Conservation (phyloP, 371 early-diverging fungal species). For the Circinella minor region DNA sequence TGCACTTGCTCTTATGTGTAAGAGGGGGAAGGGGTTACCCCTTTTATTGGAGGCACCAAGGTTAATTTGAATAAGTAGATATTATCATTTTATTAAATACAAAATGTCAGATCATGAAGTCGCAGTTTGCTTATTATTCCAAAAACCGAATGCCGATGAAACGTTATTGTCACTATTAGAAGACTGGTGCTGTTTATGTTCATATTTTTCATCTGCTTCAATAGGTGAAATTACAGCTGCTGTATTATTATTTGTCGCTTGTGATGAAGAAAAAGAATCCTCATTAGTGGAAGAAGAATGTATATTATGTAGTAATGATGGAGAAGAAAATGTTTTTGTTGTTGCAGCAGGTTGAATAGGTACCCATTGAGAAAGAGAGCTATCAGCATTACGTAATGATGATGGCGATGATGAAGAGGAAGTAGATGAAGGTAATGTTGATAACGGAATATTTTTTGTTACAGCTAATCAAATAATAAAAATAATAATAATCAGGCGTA, state of each 20-base stretch:
- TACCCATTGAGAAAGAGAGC: constrained; percentile 8
- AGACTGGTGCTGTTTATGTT: background rate
- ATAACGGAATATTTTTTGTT: constrained; percentile 17
- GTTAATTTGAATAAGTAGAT: no score
- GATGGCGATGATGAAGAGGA: constrained; percentile 23
- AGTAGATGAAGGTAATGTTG: constrained; percentile 16
- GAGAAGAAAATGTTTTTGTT: background rate
- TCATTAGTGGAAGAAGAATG: background rate
- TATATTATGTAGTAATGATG: background rate
- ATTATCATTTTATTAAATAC: no score
- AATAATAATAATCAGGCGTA: background rate
- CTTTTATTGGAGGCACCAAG: no score
- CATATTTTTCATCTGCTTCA: constrained; percentile 3
- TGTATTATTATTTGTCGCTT: no score
- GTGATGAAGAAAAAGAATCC: background rate
- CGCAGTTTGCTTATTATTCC: constrained; percentile 18
- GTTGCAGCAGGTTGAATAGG: constrained; percentile 6
- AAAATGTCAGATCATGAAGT: constrained; percentile 6
- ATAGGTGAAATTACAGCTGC: constrained; percentile 11
- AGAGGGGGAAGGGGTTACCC: no score
- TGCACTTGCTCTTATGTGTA: no score
- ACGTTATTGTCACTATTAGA: constrained; percentile 8
- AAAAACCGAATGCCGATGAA: constrained; percentile 25
- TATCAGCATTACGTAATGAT: constrained; percentile 9
- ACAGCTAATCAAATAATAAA: background rate